Conservation (phyloP, 2,329 filamentous ascomycete species). For the Shiraia sp. region DNA sequence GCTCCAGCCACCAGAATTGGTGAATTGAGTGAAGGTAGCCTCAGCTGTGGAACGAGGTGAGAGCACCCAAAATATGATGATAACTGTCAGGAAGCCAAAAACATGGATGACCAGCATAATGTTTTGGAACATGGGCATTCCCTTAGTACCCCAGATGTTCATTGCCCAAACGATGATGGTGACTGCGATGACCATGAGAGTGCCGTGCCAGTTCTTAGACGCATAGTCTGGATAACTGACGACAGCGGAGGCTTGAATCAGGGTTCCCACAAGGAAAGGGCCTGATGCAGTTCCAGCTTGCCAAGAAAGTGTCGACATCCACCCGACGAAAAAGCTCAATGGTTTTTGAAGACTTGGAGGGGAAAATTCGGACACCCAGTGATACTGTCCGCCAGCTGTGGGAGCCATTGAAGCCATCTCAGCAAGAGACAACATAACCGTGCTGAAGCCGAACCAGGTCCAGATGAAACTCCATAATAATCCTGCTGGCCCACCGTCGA, state of each 20-base stretch:
- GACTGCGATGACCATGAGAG: slow-evolving; percentile 53
- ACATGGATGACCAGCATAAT: slow-evolving; percentile 47
- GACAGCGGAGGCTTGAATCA: slow-evolving; percentile 52
- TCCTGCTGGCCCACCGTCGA: slow-evolving; percentile 37
- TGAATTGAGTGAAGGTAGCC: slow-evolving; percentile 40
- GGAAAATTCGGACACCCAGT: slow-evolving; percentile 42
- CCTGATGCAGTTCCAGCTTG: slow-evolving; percentile 55
- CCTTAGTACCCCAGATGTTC: slow-evolving; percentile 42
- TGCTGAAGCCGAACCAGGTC: slow-evolving; percentile 39
- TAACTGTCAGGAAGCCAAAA: slow-evolving; percentile 50
- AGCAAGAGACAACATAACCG: slow-evolving; percentile 37
- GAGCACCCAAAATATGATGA: slow-evolving; percentile 45
- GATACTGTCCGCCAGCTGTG: slow-evolving; percentile 41
- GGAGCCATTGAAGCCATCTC: slow-evolving; percentile 44
- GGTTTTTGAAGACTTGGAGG: slow-evolving; percentile 32
- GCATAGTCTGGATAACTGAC: slow-evolving; percentile 49
- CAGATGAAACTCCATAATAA: slow-evolving; percentile 43
- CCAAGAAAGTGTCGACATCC: slow-evolving; percentile 57
- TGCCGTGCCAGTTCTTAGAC: slow-evolving; percentile 53
- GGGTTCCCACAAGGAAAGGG: slow-evolving; percentile 52
- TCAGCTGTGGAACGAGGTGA: slow-evolving; percentile 34
- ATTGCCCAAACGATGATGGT: slow-evolving; percentile 49
- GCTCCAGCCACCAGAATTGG: slow-evolving; percentile 46
- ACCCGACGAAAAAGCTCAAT: slow-evolving; percentile 44
- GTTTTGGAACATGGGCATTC: slow-evolving; percentile 42